Percentiles rank a stretch among this genome's conserved stretches.
Evolutionary conservation across 2,329 filamentous ascomycete species (phyloP).

Genomic region (Alternaria atra): DNA sequence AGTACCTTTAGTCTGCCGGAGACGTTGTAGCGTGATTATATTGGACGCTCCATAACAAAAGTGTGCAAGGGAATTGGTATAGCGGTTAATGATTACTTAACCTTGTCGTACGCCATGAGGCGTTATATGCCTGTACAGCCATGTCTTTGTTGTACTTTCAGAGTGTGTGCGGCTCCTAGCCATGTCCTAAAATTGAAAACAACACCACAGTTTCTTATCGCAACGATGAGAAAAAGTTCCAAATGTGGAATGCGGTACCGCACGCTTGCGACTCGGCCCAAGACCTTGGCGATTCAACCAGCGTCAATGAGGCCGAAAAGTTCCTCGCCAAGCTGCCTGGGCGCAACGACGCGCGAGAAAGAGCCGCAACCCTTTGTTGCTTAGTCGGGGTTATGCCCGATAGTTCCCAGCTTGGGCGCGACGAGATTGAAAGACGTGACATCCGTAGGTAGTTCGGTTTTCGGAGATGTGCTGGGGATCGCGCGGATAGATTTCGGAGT

Average conservation of each 20-base stretch:
- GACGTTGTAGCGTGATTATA: neutral
- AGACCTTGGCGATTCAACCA: slow-evolving; percentile 3
- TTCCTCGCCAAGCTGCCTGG: slow-evolving; percentile 5
- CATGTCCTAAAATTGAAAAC: neutral
- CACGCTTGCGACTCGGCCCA: neutral
- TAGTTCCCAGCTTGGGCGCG: neutral
- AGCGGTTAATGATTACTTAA: neutral
- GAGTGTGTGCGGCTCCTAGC: neutral
- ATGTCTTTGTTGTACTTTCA: neutral
- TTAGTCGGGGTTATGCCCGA: neutral
- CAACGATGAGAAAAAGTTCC: neutral
- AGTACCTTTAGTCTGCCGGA: neutral
- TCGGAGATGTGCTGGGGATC: slow-evolving; percentile 1
- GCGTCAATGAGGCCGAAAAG: slow-evolving; percentile 6
- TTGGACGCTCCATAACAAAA: neutral
- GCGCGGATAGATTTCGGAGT: neutral
- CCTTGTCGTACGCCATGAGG: neutral
- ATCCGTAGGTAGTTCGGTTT: neutral
- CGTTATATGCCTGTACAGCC: neutral
- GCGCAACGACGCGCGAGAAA: slow-evolving; percentile 3
- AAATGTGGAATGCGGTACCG: slow-evolving; percentile 3
- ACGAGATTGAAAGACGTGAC: neutral
- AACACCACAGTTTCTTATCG: neutral
- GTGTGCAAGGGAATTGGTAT: neutral
- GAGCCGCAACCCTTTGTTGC: slow-evolving; percentile 1